Base-by-base conservation (phyloP, 2,329 filamentous ascomycete genomes). In the Phyllosticta citribraziliensis region DNA sequence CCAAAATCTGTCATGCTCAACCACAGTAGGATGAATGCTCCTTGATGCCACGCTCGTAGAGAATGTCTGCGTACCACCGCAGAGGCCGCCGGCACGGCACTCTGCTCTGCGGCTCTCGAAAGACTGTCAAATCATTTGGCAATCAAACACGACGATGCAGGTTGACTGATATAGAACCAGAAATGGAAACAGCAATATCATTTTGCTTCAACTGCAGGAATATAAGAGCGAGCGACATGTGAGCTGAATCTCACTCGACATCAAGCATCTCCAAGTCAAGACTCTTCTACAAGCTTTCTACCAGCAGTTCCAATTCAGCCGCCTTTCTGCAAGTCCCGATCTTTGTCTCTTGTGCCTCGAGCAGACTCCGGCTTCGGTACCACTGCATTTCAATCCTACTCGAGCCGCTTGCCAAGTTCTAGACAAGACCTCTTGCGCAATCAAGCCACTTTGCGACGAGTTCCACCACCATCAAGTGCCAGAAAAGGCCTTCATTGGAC, bases 81-180 rank as follows among this genome's bases (percentile, higher is more conserved):
- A 47, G 57, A 52, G 51, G 30, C 52, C 27, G 50, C 57, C 27
- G 50, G 57, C 50, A 11, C 51, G 57, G 52, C 52, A 20, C 55
- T 60, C 53, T 56, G 58, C 47, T 51, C 40, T 35, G 52, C 40
- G 40, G 40, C 40, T 47, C 58, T 55, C 40, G 47, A 30, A 8
- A 14, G 53, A 35, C 53, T 60, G 53, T 47, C 58, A 60, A 60
- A 60, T 60, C 58, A 53, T 60, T 24, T 56, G 58, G 25, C 58
- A 53, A 52, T 60, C 58, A 35, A 56, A 60, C 52, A 47, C 40
- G 14, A 47, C 17, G 11, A 50, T 22, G 19, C 57, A 24, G 8
- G 11, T 33, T 33, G 35, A 51, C 52, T 54, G 35, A 33, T 52
- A 33, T 27, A 47, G 12, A 8, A 47, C 40, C 40, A 47, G 40